Conservation (phyloP, 495 filamentous ascomycete species). For the Tuber microsphaerosporum region DNA sequence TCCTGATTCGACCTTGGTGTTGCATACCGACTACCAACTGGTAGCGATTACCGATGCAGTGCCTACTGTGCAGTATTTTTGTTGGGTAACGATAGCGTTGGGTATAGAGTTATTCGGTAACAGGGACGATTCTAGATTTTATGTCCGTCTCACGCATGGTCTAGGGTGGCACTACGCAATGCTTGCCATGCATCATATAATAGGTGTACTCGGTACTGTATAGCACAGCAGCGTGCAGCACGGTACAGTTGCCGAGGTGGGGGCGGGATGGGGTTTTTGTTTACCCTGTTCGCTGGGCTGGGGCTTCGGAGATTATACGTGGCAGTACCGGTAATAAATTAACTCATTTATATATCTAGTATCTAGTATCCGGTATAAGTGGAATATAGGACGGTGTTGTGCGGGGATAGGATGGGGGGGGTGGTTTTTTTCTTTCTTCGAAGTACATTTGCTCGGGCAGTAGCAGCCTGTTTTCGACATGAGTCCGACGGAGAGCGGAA, state of each 20-base stretch:
- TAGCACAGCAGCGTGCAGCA: not conserved
- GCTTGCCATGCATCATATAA: not conserved
- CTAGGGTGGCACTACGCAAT: not conserved
- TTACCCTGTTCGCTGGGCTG: not conserved
- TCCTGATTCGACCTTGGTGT: not conserved
- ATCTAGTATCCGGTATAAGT: not conserved
- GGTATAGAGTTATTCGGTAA: not conserved
- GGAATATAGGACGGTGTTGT: not conserved
- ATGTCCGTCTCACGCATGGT: not conserved
- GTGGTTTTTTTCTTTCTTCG: not conserved
- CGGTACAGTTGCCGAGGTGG: not conserved
- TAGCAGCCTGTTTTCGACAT: not conserved
- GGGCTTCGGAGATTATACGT: not conserved
- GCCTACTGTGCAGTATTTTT: not conserved
- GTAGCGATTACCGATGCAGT: not conserved
- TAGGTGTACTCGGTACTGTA: not conserved
- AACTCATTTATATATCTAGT: not conserved
- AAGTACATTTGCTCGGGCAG: not conserved
- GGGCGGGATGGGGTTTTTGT: too few relatives aligned
- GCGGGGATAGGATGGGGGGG: not conserved
- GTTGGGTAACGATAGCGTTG: not conserved
- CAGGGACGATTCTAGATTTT: not conserved
- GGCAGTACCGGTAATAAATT: not conserved
- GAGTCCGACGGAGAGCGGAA: not conserved
- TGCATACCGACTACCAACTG: not conserved